Evolutionary conservation across 2,329 filamentous ascomycete species (phyloP), one percentile per base, ranked within the genome.

Genomic region (Thermoascus crustaceus): DNA sequence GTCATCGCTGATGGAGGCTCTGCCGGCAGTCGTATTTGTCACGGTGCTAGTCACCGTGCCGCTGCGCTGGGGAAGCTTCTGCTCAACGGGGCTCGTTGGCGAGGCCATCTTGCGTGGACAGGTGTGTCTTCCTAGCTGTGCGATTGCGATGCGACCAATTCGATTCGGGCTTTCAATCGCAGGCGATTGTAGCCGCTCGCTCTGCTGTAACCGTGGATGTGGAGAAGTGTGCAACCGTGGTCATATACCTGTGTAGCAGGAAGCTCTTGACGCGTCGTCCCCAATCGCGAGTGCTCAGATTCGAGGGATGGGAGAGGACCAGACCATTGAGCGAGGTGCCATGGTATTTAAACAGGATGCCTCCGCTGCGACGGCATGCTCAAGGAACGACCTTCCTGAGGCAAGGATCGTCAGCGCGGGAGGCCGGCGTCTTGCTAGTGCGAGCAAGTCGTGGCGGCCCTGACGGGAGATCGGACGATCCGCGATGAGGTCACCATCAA

Each of bases 401-500:
- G 26, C 7, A 29, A 16, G n/a, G 26, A 29, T 29, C 26, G 26
- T 29, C 26, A 13, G 7, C 13, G 13, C 16, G 26, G n/a, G n/a
- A n/a, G n/a, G n/a, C n/a, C n/a, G n/a, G n/a, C n/a, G n/a, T n/a
- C n/a, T n/a, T n/a, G n/a, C n/a, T n/a, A n/a, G n/a, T n/a, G n/a
- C n/a, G n/a, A n/a, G n/a, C n/a, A n/a, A n/a, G n/a, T n/a, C n/a
- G n/a, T n/a, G n/a, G n/a, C n/a, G n/a, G n/a, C n/a, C n/a, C 13
- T 5, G 26, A 29, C 26, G 13, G 14, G n/a, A 18, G 10, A 29
- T 29, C 26, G 26, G 18, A 9, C 26, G 26, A 29, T 29, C 26
- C 26, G 26, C 26, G 26, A 29, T 29, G 26, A 29, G 26, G 26
- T 29, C 26, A 29, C 26, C n/a, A n/a, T n/a, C n/a, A n/a, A n/a